Conservation (phyloP, 208 protist genomes). For the Porcisia hertigi region DNA sequence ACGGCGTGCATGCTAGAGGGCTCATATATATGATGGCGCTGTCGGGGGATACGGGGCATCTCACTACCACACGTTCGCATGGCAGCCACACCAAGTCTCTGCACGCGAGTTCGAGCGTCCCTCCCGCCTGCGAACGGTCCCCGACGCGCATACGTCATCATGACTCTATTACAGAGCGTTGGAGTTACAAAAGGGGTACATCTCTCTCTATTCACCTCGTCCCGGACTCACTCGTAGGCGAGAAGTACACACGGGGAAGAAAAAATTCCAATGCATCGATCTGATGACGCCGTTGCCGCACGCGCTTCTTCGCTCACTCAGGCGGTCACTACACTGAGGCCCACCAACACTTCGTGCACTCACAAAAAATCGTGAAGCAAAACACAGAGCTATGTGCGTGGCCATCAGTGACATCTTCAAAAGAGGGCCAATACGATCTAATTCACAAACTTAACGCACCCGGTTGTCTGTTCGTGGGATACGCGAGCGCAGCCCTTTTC, state of each 20-base stretch:
- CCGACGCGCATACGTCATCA: background rate
- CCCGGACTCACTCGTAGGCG: background rate
- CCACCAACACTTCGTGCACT: background rate
- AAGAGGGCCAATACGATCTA: background rate
- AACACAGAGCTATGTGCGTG: background rate
- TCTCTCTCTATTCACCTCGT: background rate
- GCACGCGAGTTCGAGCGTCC: background rate
- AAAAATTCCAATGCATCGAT: background rate
- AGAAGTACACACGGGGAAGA: background rate
- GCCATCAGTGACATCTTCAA: background rate
- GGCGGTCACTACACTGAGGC: background rate
- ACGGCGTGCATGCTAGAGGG: background rate
- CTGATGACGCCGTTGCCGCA: background rate
- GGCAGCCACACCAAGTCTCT: background rate
- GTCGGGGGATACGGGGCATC: background rate
- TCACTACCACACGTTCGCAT: background rate
- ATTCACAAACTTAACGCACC: no score
- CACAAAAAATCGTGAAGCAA: background rate
- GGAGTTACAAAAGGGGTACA: background rate
- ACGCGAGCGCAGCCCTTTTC: background rate
- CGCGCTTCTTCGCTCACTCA: background rate
- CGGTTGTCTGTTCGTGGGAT: background rate
- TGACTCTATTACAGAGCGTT: background rate
- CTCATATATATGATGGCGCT: background rate
- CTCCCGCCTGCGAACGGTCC: background rate